Evolutionary conservation across 441 rosid genomes (phyloP).

Genomic region (Brassica balearica): DNA sequence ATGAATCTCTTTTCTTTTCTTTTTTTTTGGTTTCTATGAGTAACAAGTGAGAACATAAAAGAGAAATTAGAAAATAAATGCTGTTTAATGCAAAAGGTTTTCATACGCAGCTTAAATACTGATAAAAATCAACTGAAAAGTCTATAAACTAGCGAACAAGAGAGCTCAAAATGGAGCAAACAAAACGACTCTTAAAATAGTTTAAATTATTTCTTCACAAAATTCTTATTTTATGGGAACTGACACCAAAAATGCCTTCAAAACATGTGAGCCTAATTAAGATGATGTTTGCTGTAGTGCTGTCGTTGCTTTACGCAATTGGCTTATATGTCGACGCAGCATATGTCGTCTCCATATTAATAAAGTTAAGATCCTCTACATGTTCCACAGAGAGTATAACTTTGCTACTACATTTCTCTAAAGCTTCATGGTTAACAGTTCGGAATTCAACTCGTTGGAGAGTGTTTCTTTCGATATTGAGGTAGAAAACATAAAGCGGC

Average conservation of each 20-base stretch:
- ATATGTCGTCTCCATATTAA: neutral
- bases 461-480: neutral
- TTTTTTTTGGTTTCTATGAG: neutral
- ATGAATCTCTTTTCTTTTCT: neutral
- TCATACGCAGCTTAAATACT: neutral
- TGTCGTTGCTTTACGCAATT: neutral
- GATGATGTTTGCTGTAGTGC: neutral
- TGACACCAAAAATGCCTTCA: neutral
- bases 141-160: neutral
- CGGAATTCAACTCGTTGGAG: no score
- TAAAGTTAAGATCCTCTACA: no score
- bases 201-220: neutral
- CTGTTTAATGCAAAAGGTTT: neutral
- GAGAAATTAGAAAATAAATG: neutral
- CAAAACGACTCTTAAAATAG: neutral
- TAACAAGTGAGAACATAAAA: neutral
- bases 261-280: neutral
- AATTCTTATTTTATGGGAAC: neutral
- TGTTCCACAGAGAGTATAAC: no score
- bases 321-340: neutral
- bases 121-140: conserved; percentile 1
- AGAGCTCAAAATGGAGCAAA: neutral
- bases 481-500: conserved; percentile 4
- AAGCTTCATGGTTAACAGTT: no score
- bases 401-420: no score